Conservation (phyloP, 306 rosid species). For the Prunus salicina region DNA sequence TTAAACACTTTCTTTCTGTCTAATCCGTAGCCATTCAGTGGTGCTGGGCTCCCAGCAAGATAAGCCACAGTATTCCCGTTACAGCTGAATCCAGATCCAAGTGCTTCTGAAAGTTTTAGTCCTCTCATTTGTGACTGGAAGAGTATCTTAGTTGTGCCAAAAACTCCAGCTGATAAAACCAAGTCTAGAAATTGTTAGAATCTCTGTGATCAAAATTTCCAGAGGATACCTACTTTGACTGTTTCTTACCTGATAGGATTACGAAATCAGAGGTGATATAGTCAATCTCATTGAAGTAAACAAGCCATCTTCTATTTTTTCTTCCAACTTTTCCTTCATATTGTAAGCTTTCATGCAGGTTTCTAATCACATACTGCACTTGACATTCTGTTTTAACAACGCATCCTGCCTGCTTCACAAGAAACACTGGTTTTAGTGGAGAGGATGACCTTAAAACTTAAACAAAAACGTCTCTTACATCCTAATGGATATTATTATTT, state of each 20-base stretch:
- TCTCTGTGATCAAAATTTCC: neutral
- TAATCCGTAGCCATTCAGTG: constrained; percentile 23
- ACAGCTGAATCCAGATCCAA: constrained; percentile 43
- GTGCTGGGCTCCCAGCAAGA: constrained; percentile 35
- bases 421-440: constrained; percentile 1
- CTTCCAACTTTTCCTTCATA: constrained; percentile 12
- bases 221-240: neutral
- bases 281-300: constrained; percentile 37
- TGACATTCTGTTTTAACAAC: constrained; percentile 22
- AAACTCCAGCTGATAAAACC: constrained; percentile 30
- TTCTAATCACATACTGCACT: constrained; percentile 28
- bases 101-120: constrained; percentile 29
- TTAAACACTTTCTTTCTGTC: constrained; percentile 26
- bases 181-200: neutral
- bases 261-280: constrained; percentile 32
- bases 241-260: constrained; percentile 30
- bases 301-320: constrained; percentile 34
- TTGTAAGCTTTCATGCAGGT: neutral
- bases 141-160: constrained; percentile 38
- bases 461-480: neutral
- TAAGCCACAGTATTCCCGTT: constrained; percentile 39
- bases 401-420: constrained; percentile 30
- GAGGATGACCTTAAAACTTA: neutral
- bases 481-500: neutral
- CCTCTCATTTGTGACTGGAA: constrained; percentile 38